Conservation (phyloP, 352 stramenopile genomes). For the Globisporangium nagaii region DNA sequence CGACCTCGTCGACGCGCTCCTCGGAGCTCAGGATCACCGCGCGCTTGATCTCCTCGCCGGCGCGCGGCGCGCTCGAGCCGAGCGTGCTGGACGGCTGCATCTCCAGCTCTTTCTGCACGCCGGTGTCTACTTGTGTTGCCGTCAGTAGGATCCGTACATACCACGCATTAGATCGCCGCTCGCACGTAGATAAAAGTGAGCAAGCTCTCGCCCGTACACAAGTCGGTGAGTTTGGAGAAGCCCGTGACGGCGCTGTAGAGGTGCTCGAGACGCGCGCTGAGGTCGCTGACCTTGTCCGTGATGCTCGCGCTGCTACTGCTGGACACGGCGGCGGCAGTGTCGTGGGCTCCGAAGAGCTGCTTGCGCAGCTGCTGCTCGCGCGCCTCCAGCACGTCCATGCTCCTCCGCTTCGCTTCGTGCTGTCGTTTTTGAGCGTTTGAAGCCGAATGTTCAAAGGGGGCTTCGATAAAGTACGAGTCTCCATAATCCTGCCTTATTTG, state of each 20-base stretch:
- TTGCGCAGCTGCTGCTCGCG: conserved; percentile 35
- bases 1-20: conserved; percentile 28
- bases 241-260: conserved; percentile 24
- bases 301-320: conserved; percentile 2
- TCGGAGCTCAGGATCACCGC: conserved; percentile 55
- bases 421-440: too few relatives aligned
- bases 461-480: too few relatives aligned
- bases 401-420: too few relatives aligned
- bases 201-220: conserved; percentile 27
- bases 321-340: conserved; percentile 4
- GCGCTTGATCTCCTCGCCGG: conserved; percentile 49
- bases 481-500: too few relatives aligned
- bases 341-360: conserved; percentile 18
- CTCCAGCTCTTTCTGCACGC: conserved; percentile 24
- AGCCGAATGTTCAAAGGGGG: too few relatives aligned
- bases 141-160: background rate
- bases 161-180: background rate
- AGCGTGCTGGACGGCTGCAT: conserved; percentile 25
- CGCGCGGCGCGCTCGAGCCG: conserved; percentile 11
- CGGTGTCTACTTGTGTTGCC: conserved; percentile 22
- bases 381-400: conserved; percentile 57
- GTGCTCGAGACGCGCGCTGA: conserved; percentile 28
- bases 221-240: conserved; percentile 35
- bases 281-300: conserved; percentile 14
- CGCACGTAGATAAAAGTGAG: background rate